A percentile compares a stretch with the other conserved stretches of the same genome.
Conservation (phyloP, 768 basidiomycete species). For the Rhodotorula diobovata region DNA sequence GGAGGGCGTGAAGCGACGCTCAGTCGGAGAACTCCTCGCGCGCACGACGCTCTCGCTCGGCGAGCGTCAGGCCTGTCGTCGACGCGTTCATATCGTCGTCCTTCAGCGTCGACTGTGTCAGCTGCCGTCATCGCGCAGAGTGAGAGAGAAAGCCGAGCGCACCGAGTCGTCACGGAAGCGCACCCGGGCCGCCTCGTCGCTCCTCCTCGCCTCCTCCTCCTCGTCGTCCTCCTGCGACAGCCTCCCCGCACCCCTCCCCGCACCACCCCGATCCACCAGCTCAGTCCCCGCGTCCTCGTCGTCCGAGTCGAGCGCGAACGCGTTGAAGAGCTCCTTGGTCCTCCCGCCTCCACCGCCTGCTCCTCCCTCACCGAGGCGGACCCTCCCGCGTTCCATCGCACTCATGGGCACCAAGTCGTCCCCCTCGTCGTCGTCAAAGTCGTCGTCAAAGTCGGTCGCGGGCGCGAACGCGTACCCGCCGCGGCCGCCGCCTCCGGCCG, state of each 20-base stretch:
- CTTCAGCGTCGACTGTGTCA: background rate
- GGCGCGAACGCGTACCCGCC: constrained; percentile 38
- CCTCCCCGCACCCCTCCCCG: background rate
- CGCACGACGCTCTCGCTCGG: constrained; percentile 20
- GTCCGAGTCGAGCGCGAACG: constrained; percentile 55
- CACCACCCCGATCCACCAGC: background rate
- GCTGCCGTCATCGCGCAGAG: background rate
- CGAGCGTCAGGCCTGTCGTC: background rate
- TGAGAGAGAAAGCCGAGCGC: background rate
- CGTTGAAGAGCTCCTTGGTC: constrained; percentile 90
- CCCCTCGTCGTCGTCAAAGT: constrained; percentile 54
- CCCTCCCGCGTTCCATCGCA: constrained; percentile 54
- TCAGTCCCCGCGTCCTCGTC: constrained; percentile 23
- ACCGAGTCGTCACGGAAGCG: constrained; percentile 1
- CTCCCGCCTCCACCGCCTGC: constrained; percentile 44
- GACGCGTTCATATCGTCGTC: constrained; percentile 5
- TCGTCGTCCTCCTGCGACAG: background rate
- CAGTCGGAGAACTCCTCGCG: constrained; percentile 30
- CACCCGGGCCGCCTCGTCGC: background rate
- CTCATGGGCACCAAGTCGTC: constrained; percentile 66
- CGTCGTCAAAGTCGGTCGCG: constrained; percentile 53
- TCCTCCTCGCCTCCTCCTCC: background rate
- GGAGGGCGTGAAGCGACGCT: too few species aligned
- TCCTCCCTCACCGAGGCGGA: constrained; percentile 5
- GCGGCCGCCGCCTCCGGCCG: constrained; percentile 1